These are phyloP conservation scores for Rhodotorula sp. DNA, from an alignment of 1,284 basidiomycete genomes.

Conservation along the genomic window DNA sequence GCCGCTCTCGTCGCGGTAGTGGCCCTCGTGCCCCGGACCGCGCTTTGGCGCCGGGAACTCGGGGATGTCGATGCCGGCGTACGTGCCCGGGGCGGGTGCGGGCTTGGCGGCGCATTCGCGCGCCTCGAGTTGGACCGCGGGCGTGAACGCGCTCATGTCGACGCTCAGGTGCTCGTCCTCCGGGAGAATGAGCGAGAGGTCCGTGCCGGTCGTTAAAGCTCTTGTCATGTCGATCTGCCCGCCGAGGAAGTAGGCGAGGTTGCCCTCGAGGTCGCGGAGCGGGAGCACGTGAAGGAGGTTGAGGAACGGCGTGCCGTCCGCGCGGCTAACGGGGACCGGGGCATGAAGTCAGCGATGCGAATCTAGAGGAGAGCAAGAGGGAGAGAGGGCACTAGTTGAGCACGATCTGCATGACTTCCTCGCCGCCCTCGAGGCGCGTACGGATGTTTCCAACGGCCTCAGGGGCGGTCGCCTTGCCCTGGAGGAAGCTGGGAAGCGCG, in stretches of 20 bases:
- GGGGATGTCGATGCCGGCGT: not conserved
- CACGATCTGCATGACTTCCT: conserved; percentile 43
- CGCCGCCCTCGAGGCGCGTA: conserved; percentile 29
- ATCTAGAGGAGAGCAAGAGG: not conserved
- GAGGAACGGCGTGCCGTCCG: conserved; percentile 43
- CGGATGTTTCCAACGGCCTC: conserved; percentile 38
- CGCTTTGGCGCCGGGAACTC: not conserved
- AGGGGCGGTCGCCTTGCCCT: conserved; percentile 41
- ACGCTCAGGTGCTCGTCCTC: conserved; percentile 5
- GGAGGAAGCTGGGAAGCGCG: conserved; percentile 37
- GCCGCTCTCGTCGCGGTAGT: not conserved
- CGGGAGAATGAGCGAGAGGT: conserved; percentile 22
- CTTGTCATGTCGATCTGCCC: conserved; percentile 32
- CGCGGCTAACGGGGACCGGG: not conserved
- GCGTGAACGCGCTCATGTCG: conserved; percentile 13
- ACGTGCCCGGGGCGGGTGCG: not conserved
- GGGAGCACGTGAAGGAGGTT: conserved; percentile 45
- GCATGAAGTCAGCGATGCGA: no score
- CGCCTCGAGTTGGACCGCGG: conserved; percentile 23
- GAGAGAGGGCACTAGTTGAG: conserved; percentile 43
- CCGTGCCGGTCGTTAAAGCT: conserved; percentile 16
- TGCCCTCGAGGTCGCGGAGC: conserved; percentile 44
- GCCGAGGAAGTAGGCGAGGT: conserved; percentile 42
- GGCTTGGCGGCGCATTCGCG: not conserved
- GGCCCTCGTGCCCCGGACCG: not conserved